A percentile compares a stretch with the other conserved stretches of the same genome.
phyloP scores from a whole-genome alignment of 495 filamentous ascomycete species.

The Penicillium ochrochloron region DNA sequence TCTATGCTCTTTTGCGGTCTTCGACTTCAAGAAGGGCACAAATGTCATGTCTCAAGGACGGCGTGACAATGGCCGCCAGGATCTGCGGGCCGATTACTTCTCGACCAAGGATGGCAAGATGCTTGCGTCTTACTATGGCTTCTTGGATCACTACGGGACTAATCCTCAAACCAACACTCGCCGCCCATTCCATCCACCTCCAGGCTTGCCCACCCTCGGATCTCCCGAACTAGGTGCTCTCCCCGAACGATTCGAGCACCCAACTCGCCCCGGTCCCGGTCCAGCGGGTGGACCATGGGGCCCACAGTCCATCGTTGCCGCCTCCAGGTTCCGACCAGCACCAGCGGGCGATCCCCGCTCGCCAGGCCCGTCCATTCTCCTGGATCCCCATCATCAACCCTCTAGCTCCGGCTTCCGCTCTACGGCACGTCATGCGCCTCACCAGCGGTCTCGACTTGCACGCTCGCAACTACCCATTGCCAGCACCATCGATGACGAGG shows the following conservation, averaged over 20 bases:
- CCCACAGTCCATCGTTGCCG: constrained; percentile 37
- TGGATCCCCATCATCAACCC: constrained; percentile 89
- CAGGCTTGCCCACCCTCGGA: constrained; percentile 71
- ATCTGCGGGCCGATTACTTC: constrained; percentile 89
- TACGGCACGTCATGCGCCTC: constrained; percentile 46
- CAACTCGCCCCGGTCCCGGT: constrained; percentile 36
- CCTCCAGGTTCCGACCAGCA: constrained; percentile 36
- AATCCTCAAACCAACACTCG: constrained; percentile 61
- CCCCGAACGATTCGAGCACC: constrained; percentile 55
- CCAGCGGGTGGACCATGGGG: constrained; percentile 33
- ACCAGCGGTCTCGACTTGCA: constrained; percentile 56
- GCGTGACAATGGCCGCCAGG: constrained; percentile 44
- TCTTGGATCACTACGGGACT: constrained; percentile 83
- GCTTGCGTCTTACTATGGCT: constrained; percentile 91
- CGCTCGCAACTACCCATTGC: constrained; percentile 39
- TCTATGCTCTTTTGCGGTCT: constrained; percentile 97
- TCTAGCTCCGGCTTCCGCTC: constrained; percentile 57
- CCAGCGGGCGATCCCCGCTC: constrained; percentile 38
- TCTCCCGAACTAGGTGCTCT: constrained; percentile 56
- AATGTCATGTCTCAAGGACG: constrained; percentile 56
- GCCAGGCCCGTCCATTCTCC: constrained; percentile 66
- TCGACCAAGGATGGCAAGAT: constrained; percentile 96
- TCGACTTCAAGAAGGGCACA: constrained; percentile 87
- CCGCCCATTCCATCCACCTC: constrained; percentile 74
- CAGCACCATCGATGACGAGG: constrained; percentile 51